Evolutionary conservation across 202 grass and related monocot genomes (phyloP).

Genomic region (Schoenoplectus tabernaemontani): DNA sequence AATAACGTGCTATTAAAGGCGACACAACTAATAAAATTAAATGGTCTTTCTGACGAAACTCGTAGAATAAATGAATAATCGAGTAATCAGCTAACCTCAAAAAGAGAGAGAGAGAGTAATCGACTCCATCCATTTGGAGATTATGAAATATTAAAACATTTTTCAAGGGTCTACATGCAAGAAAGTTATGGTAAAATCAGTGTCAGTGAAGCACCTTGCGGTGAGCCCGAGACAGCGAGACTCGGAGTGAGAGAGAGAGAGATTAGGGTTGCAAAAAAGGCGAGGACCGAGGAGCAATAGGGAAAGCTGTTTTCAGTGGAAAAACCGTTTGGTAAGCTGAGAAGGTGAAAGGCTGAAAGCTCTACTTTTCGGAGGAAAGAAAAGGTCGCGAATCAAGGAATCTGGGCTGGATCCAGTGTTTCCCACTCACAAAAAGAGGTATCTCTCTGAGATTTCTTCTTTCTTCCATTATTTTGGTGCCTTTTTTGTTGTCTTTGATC

Average conservation of each 20-base stretch:
- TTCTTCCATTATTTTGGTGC: not conserved
- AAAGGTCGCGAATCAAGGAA: conserved; percentile 14
- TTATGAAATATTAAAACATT: no score
- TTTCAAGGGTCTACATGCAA: no score
- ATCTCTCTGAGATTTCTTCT: conserved; percentile 11
- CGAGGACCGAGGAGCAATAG: not conserved
- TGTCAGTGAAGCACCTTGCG: no score
- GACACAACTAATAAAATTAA: no score
- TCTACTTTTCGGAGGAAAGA: not conserved
- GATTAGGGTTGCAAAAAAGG: conserved; percentile 19
- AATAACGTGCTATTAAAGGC: no score
- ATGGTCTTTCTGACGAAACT: no score
- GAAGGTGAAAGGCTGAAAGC: conserved; percentile 10
- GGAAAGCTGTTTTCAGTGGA: conserved; percentile 2
- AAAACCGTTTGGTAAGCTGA: not conserved
- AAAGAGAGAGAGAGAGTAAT: no score
- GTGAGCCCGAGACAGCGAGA: not conserved
- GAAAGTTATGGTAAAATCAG: no score
- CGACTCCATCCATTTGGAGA: no score
- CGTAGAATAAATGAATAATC: no score
- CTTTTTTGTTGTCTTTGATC: not conserved
- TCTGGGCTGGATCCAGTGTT: conserved; percentile 25
- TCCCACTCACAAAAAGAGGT: conserved; percentile 6
- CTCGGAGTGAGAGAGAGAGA: not conserved
- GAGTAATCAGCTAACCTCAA: no score